phyloP scores from a whole-genome alignment of 2,329 filamentous ascomycete genomes.

The Fusarium drepaniforme region DNA sequence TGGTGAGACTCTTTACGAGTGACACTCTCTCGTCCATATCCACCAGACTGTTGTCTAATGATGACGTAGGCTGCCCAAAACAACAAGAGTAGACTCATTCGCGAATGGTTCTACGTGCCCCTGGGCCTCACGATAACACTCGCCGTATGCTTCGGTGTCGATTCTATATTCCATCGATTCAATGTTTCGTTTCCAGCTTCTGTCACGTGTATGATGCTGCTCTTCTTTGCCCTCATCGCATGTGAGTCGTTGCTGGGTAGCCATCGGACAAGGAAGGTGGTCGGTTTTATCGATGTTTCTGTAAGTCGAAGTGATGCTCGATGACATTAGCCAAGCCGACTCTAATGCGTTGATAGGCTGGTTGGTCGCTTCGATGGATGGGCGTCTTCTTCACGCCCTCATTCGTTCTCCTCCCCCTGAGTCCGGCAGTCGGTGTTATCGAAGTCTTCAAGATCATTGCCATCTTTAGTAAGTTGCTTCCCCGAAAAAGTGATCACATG shows the following conservation, averaged over 20 bases:
- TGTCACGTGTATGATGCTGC: conserved; percentile 67
- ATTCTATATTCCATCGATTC: conserved; percentile 58
- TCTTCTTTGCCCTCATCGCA: conserved; percentile 63
- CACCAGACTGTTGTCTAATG: conserved; percentile 12
- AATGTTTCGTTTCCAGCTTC: conserved; percentile 69
- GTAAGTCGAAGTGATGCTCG: conserved; percentile 49
- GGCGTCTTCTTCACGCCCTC: conserved; percentile 70
- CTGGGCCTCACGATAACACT: conserved; percentile 56
- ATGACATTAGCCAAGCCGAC: too few species aligned
- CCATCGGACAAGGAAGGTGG: conserved; percentile 59
- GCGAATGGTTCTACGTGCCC: conserved; percentile 65
- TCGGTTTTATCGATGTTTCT: conserved; percentile 65
- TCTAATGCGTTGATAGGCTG: conserved; percentile 55
- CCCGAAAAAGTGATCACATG: too few species aligned
- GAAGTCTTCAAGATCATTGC: conserved; percentile 71
- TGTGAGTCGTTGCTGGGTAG: conserved; percentile 62
- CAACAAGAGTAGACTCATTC: conserved; percentile 31
- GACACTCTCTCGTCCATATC: background rate
- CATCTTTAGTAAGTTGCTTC: conserved; percentile 62
- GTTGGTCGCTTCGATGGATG: conserved; percentile 70
- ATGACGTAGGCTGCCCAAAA: conserved; percentile 31
- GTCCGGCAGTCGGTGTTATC: conserved; percentile 62
- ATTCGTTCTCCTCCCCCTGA: conserved; percentile 70
- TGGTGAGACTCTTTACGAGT: conserved; percentile 26
- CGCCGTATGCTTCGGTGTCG: conserved; percentile 57